A percentile compares a stretch with the other conserved stretches of the same genome.
These are phyloP conservation scores for Taxawa tesnikishii DNA, from an alignment of 2,329 filamentous ascomycete genomes.

Conservation along the genomic window DNA sequence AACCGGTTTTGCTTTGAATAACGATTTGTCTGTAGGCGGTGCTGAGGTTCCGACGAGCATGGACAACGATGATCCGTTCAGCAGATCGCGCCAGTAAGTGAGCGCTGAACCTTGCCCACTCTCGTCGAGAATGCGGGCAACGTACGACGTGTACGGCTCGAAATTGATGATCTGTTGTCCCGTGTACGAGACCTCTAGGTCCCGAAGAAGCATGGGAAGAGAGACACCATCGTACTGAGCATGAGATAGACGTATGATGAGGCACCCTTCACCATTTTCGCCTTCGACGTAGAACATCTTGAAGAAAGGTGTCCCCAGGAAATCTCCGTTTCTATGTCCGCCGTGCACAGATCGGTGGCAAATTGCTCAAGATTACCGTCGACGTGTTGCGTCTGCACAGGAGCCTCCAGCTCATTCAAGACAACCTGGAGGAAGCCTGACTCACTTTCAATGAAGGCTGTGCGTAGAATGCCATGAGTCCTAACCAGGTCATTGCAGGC, in stretches of 20 bases:
- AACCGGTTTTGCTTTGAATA: conserved; percentile 23
- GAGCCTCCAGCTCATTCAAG: conserved; percentile 23
- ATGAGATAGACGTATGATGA: conserved; percentile 20
- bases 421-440: conserved; percentile 30
- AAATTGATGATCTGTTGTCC: neutral
- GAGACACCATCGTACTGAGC: conserved; percentile 33
- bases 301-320: conserved; percentile 9
- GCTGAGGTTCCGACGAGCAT: conserved; percentile 7
- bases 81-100: conserved; percentile 49
- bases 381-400: conserved; percentile 12
- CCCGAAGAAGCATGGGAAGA: conserved; percentile 41
- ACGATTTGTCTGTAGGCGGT: conserved; percentile 12
- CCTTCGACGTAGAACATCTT: conserved; percentile 12
- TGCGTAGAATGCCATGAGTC: conserved; percentile 38
- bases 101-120: conserved; percentile 13
- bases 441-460: conserved; percentile 37
- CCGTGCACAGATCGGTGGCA: conserved; percentile 5
- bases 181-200: conserved; percentile 33
- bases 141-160: conserved; percentile 4
- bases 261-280: conserved; percentile 14
- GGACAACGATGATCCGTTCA: conserved; percentile 41
- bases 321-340: conserved; percentile 6
- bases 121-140: conserved; percentile 1
- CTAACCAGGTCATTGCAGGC: conserved; percentile 44
- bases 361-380: conserved; percentile 7